Evolutionary conservation across 371 early-diverging fungal species (phyloP).

Genomic region (Haplosporangium sp.): DNA sequence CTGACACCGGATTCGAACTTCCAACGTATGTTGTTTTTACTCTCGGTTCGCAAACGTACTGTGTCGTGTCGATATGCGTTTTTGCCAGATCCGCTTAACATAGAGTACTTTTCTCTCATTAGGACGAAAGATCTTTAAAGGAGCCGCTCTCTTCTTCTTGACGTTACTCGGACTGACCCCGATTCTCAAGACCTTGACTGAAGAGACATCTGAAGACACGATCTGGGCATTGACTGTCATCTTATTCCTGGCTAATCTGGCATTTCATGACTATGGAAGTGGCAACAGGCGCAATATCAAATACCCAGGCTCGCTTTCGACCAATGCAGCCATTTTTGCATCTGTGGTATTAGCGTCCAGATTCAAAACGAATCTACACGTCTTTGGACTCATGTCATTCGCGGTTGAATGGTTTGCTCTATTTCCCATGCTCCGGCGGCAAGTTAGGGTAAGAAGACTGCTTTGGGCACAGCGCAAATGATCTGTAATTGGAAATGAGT

Average conservation of each 20-base stretch:
- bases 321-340: conserved; percentile 96
- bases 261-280: conserved; percentile 90
- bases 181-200: conserved; percentile 91
- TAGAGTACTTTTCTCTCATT: not conserved
- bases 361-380: conserved; percentile 82
- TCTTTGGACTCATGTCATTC: conserved; percentile 89
- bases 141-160: conserved; percentile 80
- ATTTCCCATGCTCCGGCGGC: conserved; percentile 89
- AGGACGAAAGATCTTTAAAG: conserved; percentile 75
- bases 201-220: conserved; percentile 90
- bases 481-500: not conserved
- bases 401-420: conserved; percentile 93
- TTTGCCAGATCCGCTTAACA: not conserved
- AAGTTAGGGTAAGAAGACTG: conserved; percentile 66
- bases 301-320: conserved; percentile 92
- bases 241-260: conserved; percentile 84
- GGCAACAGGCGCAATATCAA: conserved; percentile 57
- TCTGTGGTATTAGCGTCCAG: conserved; percentile 95
- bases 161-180: conserved; percentile 91
- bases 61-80: not conserved
- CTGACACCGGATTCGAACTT: conserved; percentile 60
- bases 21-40: conserved; percentile 58
- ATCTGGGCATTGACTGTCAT: conserved; percentile 93
- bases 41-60: not conserved
- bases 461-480: no score